Base-by-base conservation (phyloP, 208 protist species). In the Acanthamoeba rhysodes region DNA sequence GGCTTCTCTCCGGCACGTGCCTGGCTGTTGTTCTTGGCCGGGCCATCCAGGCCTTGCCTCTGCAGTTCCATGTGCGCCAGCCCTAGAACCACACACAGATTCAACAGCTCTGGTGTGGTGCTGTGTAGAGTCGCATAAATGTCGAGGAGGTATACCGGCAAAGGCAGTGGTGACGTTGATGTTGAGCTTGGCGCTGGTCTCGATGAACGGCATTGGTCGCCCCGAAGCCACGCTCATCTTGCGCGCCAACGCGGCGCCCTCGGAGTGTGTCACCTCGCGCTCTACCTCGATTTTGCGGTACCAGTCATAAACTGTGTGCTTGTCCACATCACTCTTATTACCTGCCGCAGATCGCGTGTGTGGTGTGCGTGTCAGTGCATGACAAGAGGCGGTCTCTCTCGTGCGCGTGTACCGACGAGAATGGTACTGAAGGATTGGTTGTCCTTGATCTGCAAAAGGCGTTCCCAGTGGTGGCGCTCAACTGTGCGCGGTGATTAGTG, bases 171-270 rank as follows among this genome's bases (percentile, higher is more conserved):
- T 85, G 29, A 88, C 80, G 45, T 88, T 88, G 29, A 12, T 62
- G 50, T 59, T 62, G 10, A 88, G 22, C 80, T 88, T 88, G 80
- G 80, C 80, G 45, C 80, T 88, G 48, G 80, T 88, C 80, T 88
- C 80, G 27, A 88, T 62, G 45, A 88, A 88, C 9, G 80, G 80
- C 80, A 88, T n/a, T 41, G 70, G 10, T 0, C 70, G 32, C 18
- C 70, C 70, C 0, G 20, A 2, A 0, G 0, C 29, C 59, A 27
- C 2, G 70, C 70, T 78, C 32, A 78, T 29, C 37, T 16, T 45
- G 37, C 37, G 70, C 32, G 70, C 70, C n/a, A 78, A 27, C 37
- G n/a, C 70, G 0, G 37, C 70, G 14, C 70, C 24, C 70, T 78
- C 32, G 2, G 6, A 0, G 2, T 9, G 14, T 9, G 2, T 48